These are phyloP conservation scores for Fusarium tuaranense DNA, from an alignment of 2,329 filamentous ascomycete species.

Conservation along the genomic window DNA sequence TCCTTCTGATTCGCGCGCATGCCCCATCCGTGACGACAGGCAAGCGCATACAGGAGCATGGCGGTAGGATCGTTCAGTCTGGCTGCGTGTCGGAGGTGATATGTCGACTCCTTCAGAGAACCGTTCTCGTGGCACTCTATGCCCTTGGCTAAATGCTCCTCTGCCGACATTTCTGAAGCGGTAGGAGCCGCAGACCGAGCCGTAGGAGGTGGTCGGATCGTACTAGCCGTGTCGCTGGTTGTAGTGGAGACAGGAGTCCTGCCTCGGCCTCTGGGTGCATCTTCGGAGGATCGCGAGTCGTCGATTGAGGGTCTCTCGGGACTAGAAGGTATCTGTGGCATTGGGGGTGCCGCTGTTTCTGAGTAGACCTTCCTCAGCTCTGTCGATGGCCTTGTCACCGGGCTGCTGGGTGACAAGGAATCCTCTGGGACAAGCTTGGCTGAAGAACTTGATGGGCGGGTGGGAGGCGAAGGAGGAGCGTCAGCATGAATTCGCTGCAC, in stretches of 20 bases:
- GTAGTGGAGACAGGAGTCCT: conserved; percentile 61
- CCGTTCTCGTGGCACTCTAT: conserved; percentile 92
- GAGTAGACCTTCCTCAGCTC: conserved; percentile 64
- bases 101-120: conserved; percentile 91
- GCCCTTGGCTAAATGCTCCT: conserved; percentile 91
- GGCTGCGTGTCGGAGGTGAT: conserved; percentile 91
- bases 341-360: conserved; percentile 55
- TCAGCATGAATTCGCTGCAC: conserved; percentile 56
- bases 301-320: conserved; percentile 60
- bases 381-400: conserved; percentile 58
- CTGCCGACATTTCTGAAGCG: conserved; percentile 78
- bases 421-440: conserved; percentile 54
- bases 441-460: conserved; percentile 69
- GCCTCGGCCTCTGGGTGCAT: conserved; percentile 60
- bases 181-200: conserved; percentile 63
- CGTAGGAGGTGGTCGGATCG: conserved; percentile 56
- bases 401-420: conserved; percentile 44
- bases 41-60: conserved; percentile 95
- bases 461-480: conserved; percentile 72
- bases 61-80: conserved; percentile 88
- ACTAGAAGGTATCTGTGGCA: conserved; percentile 58
- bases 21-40: conserved; percentile 96
- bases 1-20: conserved; percentile 93
- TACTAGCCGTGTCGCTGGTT: conserved; percentile 67
- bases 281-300: conserved; percentile 59